Evolutionary conservation across 768 basidiomycete species (phyloP), one percentile per base, ranked within the genome.

Genomic region (Mycena maculata): DNA sequence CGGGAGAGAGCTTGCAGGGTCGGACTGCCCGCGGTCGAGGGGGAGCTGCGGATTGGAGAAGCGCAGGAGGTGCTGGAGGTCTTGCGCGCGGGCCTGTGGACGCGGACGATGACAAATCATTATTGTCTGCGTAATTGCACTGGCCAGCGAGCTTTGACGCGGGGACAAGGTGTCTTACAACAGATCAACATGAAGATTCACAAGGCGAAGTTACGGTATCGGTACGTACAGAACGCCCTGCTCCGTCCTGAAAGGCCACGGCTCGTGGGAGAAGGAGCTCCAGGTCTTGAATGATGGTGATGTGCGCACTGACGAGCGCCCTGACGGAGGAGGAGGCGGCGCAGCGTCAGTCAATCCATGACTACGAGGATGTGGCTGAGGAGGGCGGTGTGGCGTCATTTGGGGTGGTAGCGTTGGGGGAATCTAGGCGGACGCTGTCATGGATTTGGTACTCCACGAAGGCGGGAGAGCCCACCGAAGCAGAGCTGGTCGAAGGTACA

Each of bases 131-230:
- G 57, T 1, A 45, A 59, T 16, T 30, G 3, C 11, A 47, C 36
- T 16, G 61, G 61, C 6, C 61, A 54, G 23, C 42, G 61, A 1
- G 41, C 41, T 30, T 23, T 63, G 22, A 63, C 52, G 22, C n/a
- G 61, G 16, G 61, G 61, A 2, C 61, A 63, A 22, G 61, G 61
- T 2, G 18, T 63, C 0, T 31, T 63, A 22, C 41, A 52, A 13
- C 61, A 54, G 12, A 38, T 54, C 13, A 41, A 44, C 11, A 9
- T 63, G n/a, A 44, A 28, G 18, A 38, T 63, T 1, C 52, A 63
- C 52, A 63, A 38, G 25, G 61, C 49, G 16, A 63, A 63, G 33
- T 15, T 63, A 16, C 41, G 61, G 2, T 63, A 63, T 15, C 53
- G 52, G 1, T 63, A 60, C 25, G 59, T 36, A 7, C 47, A 48